Conservation (phyloP, 805 yeast genomes). For the Tetrapisispora phaffii region DNA sequence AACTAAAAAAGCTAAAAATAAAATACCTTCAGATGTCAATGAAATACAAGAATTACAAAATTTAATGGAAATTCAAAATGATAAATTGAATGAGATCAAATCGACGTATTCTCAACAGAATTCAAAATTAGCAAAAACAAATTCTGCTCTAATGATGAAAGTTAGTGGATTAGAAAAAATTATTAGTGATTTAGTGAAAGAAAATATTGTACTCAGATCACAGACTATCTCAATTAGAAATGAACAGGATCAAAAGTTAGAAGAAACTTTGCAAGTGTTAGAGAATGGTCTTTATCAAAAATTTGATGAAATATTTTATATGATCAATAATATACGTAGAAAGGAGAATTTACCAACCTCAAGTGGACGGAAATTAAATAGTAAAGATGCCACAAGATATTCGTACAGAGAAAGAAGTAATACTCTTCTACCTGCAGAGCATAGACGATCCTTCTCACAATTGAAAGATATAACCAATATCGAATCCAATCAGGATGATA, state of each 20-base stretch:
- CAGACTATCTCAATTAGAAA: constrained; percentile 26
- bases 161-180: constrained; percentile 45
- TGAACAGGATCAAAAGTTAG: constrained; percentile 29
- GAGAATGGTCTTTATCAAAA: constrained; percentile 35
- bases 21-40: background rate
- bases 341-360: constrained; percentile 32
- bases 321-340: constrained; percentile 34
- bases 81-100: constrained; percentile 14
- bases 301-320: constrained; percentile 37
- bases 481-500: background rate
- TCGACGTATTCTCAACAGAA: constrained; percentile 33
- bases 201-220: constrained; percentile 38
- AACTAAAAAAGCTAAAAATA: too few species aligned
- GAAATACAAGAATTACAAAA: constrained; percentile 25
- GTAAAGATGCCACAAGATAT: background rate
- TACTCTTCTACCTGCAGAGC: background rate
- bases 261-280: constrained; percentile 30
- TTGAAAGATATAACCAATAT: background rate
- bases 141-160: constrained; percentile 42
- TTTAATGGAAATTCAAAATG: constrained; percentile 19
- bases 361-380: background rate
- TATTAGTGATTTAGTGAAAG: constrained; percentile 40
- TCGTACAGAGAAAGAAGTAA: background rate
- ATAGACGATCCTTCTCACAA: background rate
- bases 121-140: constrained; percentile 48